Evolutionary conservation across 192 early-diverging fungal species (phyloP), one percentile per base, ranked within the genome.

Genomic region (Pilobolus umbonatus): DNA sequence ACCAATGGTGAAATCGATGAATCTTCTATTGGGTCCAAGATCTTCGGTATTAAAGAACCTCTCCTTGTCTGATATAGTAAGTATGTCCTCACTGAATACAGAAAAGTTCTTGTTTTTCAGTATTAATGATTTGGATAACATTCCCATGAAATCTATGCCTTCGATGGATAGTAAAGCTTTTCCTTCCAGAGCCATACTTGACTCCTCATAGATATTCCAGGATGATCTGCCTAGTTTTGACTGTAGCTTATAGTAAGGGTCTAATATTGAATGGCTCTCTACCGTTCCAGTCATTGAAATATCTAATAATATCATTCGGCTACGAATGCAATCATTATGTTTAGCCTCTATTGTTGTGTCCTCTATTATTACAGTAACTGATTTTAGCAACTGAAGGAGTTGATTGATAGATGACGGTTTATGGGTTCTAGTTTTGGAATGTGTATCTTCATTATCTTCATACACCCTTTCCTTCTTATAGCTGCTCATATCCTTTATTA

Each of bases 171-270:
- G 6, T 4, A 42, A 2, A 12, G 19, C 19, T 12, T 42, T 42
- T 17, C 14, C 19, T 17, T 42, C 39, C 19, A 38, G 36, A 38
- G 9, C 36, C 15, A 12, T 38, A 12, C 21, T 6, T 15, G 34
- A 12, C n/a, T 34, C 12, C 22, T 54, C 52, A 54, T 25, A 54
- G 35, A 54, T 38, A 21, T 31, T 36, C 6, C 21, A 22, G 14
- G 21, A 38, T 22, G 35, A 14, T 14, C 19, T 11, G 14, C 52
- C 52, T 11, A 54, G 5, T 54, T 22, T 24, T 6, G 21, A 32
- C 4, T 54, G 52, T 24, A 54, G 14, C 7, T 54, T 32, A 21
- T 54, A 54, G 21, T 38, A 38, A 25, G 52, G 52, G 12, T 54
- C 52, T 5, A 54, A 8, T 10, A 35, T 1, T 34, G 38, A 17